These are phyloP conservation scores for Sporisorium scitamineum DNA, from an alignment of 1,284 basidiomycete genomes.

Conservation along the genomic window DNA sequence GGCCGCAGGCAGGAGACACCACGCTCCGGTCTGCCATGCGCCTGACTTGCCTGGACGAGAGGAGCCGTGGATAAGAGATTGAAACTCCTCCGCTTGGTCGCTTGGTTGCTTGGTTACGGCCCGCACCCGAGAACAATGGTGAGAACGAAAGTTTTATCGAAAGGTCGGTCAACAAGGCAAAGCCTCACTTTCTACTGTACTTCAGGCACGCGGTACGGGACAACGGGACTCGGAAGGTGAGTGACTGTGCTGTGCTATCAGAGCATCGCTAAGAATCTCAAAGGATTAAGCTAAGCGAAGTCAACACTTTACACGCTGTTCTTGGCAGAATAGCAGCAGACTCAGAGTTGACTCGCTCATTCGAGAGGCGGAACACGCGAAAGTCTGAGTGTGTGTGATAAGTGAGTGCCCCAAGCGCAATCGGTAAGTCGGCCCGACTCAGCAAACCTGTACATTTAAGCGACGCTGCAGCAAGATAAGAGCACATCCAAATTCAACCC, in stretches of 20 bases:
- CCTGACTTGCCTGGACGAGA: neutral
- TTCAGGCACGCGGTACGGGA: neutral
- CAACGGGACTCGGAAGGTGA: neutral
- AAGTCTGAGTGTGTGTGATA: neutral
- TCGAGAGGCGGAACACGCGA: neutral
- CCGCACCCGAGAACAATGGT: neutral
- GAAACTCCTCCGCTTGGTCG: neutral
- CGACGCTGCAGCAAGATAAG: slow-evolving; percentile 6
- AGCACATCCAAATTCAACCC: neutral
- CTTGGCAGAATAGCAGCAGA: neutral
- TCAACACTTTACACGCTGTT: neutral
- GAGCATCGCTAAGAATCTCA: neutral
- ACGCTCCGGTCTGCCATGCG: neutral
- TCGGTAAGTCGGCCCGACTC: slow-evolving; percentile 18
- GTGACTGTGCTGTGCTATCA: neutral
- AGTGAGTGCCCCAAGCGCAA: neutral
- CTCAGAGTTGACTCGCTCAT: neutral
- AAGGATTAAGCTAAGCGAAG: neutral
- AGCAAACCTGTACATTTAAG: slow-evolving; percentile 4
- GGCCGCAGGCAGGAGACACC: neutral
- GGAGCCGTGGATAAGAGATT: neutral
- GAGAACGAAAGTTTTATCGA: neutral
- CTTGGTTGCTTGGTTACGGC: no score
- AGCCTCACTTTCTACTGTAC: neutral
- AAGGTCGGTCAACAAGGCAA: neutral